A percentile compares a stretch with the other conserved stretches of the same genome.
phyloP scores from a whole-genome alignment of 2,329 filamentous ascomycete genomes.

The Pyrenochaeta sp. region DNA sequence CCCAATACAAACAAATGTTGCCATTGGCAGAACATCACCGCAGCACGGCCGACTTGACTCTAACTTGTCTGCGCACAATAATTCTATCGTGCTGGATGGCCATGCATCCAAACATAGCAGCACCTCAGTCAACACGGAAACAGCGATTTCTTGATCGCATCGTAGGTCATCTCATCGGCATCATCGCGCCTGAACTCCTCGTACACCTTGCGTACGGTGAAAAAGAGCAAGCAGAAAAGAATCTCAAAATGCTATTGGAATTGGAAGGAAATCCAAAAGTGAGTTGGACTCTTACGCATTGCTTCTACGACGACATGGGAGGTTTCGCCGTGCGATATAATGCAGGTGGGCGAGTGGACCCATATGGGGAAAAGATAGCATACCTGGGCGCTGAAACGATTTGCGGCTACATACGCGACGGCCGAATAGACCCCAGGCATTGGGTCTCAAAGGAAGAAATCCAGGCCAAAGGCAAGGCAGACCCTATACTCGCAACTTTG shows the following conservation, averaged over 20 bases:
- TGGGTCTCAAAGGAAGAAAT: constrained; percentile 7
- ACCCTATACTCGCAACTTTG: constrained; percentile 8
- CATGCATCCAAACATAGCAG: constrained; percentile 9
- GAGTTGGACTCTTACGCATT: constrained; percentile 8
- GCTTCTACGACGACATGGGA: constrained; percentile 12
- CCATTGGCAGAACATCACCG: constrained; percentile 8
- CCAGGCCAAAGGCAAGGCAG: constrained; percentile 17
- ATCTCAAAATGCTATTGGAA: not conserved
- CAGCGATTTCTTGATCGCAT: constrained; percentile 11
- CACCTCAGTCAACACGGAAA: constrained; percentile 1
- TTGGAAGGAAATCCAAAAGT: not conserved
- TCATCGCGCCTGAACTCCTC: constrained; percentile 9
- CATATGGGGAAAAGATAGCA: not conserved
- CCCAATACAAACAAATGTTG: constrained; percentile 2
- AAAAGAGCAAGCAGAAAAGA: not conserved
- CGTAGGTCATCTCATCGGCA: constrained; percentile 4
- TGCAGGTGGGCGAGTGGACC: not conserved
- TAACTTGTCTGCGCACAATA: constrained; percentile 12
- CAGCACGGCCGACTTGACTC: constrained; percentile 11
- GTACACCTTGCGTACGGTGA: constrained; percentile 6
- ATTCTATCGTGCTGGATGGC: constrained; percentile 15
- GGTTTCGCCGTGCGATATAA: not conserved
- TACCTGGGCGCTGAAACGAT: not conserved
- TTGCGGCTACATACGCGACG: not conserved
- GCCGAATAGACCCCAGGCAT: not conserved